Base-by-base conservation (phyloP, 75 land plant genomes). In the Picea sitchensis region DNA sequence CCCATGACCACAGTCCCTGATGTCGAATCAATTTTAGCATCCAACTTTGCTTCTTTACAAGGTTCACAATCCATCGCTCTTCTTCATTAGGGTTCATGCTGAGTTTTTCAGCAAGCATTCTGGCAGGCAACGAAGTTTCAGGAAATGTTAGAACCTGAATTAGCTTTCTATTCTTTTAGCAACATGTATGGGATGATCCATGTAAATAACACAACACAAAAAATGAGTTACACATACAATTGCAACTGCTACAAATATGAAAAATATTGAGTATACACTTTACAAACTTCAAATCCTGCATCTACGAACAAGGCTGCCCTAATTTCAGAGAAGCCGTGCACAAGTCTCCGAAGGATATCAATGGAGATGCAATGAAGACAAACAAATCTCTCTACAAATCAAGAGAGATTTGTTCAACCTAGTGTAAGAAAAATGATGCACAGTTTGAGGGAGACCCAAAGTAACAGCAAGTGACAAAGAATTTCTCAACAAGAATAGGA, bases 61-160 rank as follows among this genome's bases (percentile, higher is more conserved):
- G 91, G 81, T 93, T 93, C 79, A 91, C 88, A 56, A 96, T 95
- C 98, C 98, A 97, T 58, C 95, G 84, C 80, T 95, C 96, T 11
- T 98, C 99, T 74, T 95, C 99, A 58, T 95, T 98, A 83, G 90
- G 91, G 79, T 82, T 92, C 94, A 97, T 87, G 79, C 91, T 91
- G 82, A 97, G 76, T 77, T 95, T 97, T 76, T 97, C 89, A 34
- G 99, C 93, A 77, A 97, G 94, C 91, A 95, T 92, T 18, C 98
- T 95, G 86, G 26, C 36, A 77, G 13, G 11, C 54, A 80, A 26
- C 65, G 38, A 65, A 21, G 20, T 78, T 47, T 51, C 12, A 9
- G 12, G 56, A 11, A 51, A 51, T 51, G 12, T 51, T 51, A 51
- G 56, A 51, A 51, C 12, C 11, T 51, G 12, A 51, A 51, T 51